Conservation (phyloP, 805 yeast species). For the Tetrapisispora taiwanensis region DNA sequence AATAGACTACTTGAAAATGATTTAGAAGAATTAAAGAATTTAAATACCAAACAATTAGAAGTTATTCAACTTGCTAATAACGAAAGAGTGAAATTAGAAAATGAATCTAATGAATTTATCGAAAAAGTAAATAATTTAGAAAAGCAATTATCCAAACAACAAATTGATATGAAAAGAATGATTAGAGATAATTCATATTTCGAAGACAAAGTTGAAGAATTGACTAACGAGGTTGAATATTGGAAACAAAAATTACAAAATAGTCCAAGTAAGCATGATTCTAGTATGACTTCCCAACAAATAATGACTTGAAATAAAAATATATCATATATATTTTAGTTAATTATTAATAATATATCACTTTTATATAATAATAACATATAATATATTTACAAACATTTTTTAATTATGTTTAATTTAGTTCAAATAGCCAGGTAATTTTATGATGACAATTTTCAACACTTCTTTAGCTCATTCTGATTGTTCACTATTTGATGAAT, state of each 20-base stretch:
- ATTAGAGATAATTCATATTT: conserved; percentile 49
- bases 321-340: too few species aligned
- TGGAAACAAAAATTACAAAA: conserved; percentile 37
- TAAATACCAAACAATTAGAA: conserved; percentile 41
- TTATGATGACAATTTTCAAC: too few species aligned
- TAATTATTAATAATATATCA: too few species aligned
- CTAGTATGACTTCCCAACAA: conserved; percentile 2
- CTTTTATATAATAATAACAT: too few species aligned
- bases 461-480: too few species aligned
- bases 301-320: conserved; percentile 2
- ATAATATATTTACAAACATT: too few species aligned
- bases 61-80: conserved; percentile 45
- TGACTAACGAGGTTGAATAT: conserved; percentile 49
- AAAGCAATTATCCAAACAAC: conserved; percentile 36
- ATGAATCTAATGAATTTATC: conserved; percentile 38
- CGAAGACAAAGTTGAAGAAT: conserved; percentile 40
- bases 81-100: conserved; percentile 48
- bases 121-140: conserved; percentile 36
- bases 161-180: conserved; percentile 35
- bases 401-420: too few species aligned
- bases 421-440: too few species aligned
- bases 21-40: conserved; percentile 43
- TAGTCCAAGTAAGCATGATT: conserved; percentile 6
- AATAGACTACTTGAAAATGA: conserved; percentile 42
- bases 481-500: too few species aligned